These are phyloP conservation scores for Syncephalastrum monosporum DNA, from an alignment of 371 early-diverging fungal genomes.

Conservation along the genomic window DNA sequence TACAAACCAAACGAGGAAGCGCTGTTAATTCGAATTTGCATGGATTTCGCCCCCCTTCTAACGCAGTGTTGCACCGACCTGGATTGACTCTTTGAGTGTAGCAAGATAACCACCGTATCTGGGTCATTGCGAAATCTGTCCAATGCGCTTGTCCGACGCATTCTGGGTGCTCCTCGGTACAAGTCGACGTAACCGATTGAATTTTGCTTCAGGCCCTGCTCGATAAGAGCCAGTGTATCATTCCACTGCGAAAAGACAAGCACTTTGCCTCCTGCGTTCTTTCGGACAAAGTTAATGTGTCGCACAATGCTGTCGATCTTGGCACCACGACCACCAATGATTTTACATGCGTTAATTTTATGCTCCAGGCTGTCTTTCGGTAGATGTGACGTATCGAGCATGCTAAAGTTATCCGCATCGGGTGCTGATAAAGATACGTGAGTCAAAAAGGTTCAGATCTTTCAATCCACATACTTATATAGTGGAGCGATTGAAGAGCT, in stretches of 20 bases:
- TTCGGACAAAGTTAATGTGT: conserved; percentile 53
- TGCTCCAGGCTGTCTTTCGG: neutral
- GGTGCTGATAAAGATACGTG: too few relatives aligned
- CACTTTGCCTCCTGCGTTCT: conserved; percentile 49
- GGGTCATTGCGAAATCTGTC: conserved; percentile 39
- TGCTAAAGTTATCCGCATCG: too few relatives aligned
- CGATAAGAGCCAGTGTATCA: conserved; percentile 55
- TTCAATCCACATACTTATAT: too few relatives aligned
- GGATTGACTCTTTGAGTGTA: conserved; percentile 55
- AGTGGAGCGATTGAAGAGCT: neutral
- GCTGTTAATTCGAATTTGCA: conserved; percentile 6
- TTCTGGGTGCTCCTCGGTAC: neutral
- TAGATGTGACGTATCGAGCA: too few relatives aligned
- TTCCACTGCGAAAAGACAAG: conserved; percentile 75
- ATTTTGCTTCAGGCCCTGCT: conserved; percentile 47
- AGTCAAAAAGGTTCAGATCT: too few relatives aligned
- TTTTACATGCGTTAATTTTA: neutral
- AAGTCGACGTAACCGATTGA: conserved; percentile 47
- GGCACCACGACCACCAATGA: conserved; percentile 17
- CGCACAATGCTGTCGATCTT: conserved; percentile 67
- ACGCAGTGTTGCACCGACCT: conserved; percentile 21
- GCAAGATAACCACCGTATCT: conserved; percentile 44
- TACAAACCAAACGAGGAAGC: neutral
- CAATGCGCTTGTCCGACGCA: conserved; percentile 11
- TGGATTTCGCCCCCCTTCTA: neutral